Base-by-base conservation (phyloP, 2,329 filamentous ascomycete species). In the Phialophora tarda region DNA sequence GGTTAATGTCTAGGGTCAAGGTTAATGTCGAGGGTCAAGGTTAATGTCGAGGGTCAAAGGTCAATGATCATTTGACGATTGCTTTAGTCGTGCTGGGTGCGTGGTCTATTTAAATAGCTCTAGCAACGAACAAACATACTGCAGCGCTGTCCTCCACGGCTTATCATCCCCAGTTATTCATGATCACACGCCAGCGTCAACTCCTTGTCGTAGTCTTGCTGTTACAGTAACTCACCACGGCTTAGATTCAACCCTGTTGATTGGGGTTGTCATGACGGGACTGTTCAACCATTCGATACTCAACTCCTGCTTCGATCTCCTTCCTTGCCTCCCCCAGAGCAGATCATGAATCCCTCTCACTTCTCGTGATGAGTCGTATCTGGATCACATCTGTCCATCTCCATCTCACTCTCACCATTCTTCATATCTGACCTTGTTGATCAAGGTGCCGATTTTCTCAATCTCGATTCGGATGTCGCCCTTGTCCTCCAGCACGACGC, bases 371-470 rank as follows among this genome's bases (percentile, higher is more conserved):
- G 14, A 41, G 10, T 32, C 5, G 11, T 32, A 32, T 32, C 30
- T 11, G 28, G 30, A 41, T 41, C 34, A 41, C 5, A 41, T 17
- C 34, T 17, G 34, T 14, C 12, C 14, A 8, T 30, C 28, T n/a
- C 6, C 28, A 30, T 30, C 6, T 30, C 41, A 47, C 3, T 4
- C 14, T 55, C 47, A 71, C 70, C 66, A 69, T 34, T 70, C 59
- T 65, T 76, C 74, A 61, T 74, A 71, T 57, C 73, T 66, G 17
- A 72, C 65, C 65, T 70, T 71, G 24, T 79, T 84, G 55, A 82
- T 77, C 69, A 84, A 71, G 0, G 82, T 84, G n/a, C 82, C 82
- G 55, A 84, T 79, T 72, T 82, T 74, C 26, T 82, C 82, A 53
- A 81, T 72, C 66, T 83, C 81, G 10, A 84, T 79, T 0, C 78